These are phyloP conservation scores for Arachis hypogaea DNA, from an alignment of 306 rosid genomes.

Conservation along the genomic window DNA sequence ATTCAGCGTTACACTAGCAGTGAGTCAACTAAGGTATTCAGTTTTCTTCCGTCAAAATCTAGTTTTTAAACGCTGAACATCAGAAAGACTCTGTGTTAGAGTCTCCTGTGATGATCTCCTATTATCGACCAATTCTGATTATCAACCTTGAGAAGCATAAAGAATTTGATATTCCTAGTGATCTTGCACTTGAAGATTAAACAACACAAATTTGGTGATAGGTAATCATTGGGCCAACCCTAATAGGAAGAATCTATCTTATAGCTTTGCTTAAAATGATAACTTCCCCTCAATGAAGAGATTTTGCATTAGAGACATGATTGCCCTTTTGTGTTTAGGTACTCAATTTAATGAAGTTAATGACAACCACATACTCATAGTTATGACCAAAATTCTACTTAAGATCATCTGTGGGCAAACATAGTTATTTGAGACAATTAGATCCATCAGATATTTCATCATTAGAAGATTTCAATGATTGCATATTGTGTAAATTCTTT, in stretches of 20 bases:
- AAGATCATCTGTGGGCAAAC: neutral
- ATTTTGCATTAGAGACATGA: neutral
- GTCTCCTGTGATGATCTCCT: neutral
- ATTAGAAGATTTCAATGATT: conserved; percentile 11
- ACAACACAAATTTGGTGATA: conserved; percentile 9
- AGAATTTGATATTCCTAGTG: conserved; percentile 10
- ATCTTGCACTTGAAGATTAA: conserved; percentile 1
- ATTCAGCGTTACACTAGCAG: conserved; percentile 16
- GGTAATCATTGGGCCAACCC: conserved; percentile 13
- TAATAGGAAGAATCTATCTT: neutral
- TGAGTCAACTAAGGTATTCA: conserved; percentile 21
- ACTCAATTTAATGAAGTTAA: conserved; percentile 8
- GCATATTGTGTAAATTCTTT: neutral
- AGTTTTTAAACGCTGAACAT: conserved; percentile 21
- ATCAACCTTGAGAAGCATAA: conserved; percentile 2
- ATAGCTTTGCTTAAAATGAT: conserved; percentile 11
- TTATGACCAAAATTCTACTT: conserved; percentile 2
- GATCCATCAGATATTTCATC: conserved; percentile 23
- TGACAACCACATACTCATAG: neutral
- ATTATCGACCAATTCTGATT: conserved; percentile 8
- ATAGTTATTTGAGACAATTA: conserved; percentile 14
- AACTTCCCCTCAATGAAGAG: neutral
- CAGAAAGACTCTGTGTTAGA: neutral
- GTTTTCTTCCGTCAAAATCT: conserved; percentile 3
- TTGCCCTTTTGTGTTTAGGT: neutral